Percentiles rank a stretch among this genome's conserved stretches.
phyloP scores from a whole-genome alignment of 306 rosid genomes.

The Morella rubra region DNA sequence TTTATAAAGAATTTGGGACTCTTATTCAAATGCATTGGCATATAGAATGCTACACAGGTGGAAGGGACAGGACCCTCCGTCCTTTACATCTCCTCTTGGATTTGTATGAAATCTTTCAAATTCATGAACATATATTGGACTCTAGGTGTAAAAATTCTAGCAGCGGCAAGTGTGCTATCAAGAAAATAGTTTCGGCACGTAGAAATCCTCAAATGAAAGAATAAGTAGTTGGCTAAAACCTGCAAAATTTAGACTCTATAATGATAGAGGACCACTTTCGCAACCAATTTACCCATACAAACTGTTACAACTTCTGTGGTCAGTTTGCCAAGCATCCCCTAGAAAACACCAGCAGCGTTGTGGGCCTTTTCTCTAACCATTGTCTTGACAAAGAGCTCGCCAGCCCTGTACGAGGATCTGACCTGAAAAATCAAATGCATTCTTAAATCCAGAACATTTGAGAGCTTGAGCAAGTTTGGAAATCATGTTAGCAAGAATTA shows the following conservation, averaged over 20 bases:
- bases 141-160: neutral
- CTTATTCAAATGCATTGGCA: neutral
- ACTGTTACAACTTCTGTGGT: constrained; percentile 4
- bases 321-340: neutral
- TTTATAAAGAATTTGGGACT: too few species aligned
- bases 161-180: neutral
- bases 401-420: constrained; percentile 92
- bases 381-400: constrained; percentile 90
- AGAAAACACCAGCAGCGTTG: constrained; percentile 14
- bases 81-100: neutral
- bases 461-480: constrained; percentile 3
- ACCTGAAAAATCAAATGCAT: constrained; percentile 49
- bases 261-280: neutral
- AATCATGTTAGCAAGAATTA: constrained; percentile 8
- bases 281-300: neutral
- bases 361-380: constrained; percentile 65
- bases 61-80: neutral
- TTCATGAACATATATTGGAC: neutral
- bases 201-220: neutral
- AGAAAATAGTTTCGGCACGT: neutral
- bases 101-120: neutral
- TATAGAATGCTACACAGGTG: neutral
- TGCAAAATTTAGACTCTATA: constrained; percentile 11
- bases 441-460: constrained; percentile 4
- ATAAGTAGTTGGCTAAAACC: neutral